Base-by-base conservation (phyloP, 2,329 filamentous ascomycete species). In the Pseudogymnoascus sp. region DNA sequence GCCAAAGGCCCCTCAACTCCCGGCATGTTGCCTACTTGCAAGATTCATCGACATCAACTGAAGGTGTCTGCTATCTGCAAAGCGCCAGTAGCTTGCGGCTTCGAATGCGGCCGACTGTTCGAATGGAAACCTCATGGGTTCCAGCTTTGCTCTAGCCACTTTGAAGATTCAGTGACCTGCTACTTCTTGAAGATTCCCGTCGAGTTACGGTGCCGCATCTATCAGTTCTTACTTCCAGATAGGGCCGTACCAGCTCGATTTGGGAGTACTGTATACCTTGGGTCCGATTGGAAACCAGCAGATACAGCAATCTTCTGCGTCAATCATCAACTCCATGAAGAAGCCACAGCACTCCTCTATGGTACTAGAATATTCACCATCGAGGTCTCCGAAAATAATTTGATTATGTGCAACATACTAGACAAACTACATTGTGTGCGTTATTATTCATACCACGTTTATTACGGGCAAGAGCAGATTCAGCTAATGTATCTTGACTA, bases 151-250 rank as follows among this genome's bases (percentile, higher is more conserved):
- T 12, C 48, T 12, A n/a, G 45, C 2, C 65, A 65, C 40, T 58
- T 13, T 29, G 25, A 62, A n/a, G 5, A 33, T n/a, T 39, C 59
- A 8, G 62, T 52, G 55, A 31, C 60, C 25, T 66, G 63, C 61
- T 64, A 64, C 39, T 60, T 67, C 33, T 48, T 66, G 10, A 63
- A 64, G 33, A 42, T 67, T 15, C 66, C 64, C 5, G 58, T 64
- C 5, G 64, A 67, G 61, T 58, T 67, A 13, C 61, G 66, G 18
- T 58, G 60, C 25, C 61, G 62, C 12, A 64, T 66, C n/a, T 67
- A 65, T 52, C 8, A 40, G 3, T 58, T 62, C 39, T 42, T 67
- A 18, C 39, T 67, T 15, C 65, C 63, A 31, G 45, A 52, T 21
- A 59, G 15, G 15, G 33, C 58, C 12, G 60, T 67, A 61, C 61